Conservation (phyloP, 2,329 filamentous ascomycete species). For the Paraphaeosphaeria minitans region DNA sequence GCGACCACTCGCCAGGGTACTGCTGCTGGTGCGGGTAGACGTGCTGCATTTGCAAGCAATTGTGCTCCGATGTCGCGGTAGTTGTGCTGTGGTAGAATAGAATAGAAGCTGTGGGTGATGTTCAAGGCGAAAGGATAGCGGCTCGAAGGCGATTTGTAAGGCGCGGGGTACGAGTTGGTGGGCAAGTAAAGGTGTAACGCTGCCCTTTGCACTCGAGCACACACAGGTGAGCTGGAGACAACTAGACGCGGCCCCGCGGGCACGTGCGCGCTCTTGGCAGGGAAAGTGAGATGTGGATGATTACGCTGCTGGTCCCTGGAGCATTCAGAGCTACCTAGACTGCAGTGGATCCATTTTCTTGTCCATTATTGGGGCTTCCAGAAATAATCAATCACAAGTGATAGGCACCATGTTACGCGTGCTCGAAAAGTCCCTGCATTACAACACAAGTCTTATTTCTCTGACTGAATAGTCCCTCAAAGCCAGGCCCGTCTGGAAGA, state of each 20-base stretch:
- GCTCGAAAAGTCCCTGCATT: constrained; percentile 3
- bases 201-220: constrained; percentile 23
- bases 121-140: constrained; percentile 1
- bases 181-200: constrained; percentile 19
- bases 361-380: background rate
- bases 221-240: constrained; percentile 26
- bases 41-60: constrained; percentile 58
- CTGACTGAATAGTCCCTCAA: constrained; percentile 5
- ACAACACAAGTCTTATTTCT: constrained; percentile 5
- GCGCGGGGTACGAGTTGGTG: constrained; percentile 13
- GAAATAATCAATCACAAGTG: background rate
- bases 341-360: too few species aligned
- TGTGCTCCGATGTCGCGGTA: constrained; percentile 12
- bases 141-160: constrained; percentile 1
- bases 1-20: constrained; percentile 58
- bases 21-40: constrained; percentile 68
- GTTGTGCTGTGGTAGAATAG: constrained; percentile 9
- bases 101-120: background rate
- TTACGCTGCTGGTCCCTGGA: too few species aligned
- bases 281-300: background rate
- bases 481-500: constrained; percentile 8
- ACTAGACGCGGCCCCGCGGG: constrained; percentile 16
- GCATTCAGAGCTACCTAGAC: too few species aligned
- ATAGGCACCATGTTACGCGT: background rate
- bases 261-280: constrained; percentile 27